Conservation (phyloP, 371 early-diverging fungal species). For the Capniomyces stellatus region DNA sequence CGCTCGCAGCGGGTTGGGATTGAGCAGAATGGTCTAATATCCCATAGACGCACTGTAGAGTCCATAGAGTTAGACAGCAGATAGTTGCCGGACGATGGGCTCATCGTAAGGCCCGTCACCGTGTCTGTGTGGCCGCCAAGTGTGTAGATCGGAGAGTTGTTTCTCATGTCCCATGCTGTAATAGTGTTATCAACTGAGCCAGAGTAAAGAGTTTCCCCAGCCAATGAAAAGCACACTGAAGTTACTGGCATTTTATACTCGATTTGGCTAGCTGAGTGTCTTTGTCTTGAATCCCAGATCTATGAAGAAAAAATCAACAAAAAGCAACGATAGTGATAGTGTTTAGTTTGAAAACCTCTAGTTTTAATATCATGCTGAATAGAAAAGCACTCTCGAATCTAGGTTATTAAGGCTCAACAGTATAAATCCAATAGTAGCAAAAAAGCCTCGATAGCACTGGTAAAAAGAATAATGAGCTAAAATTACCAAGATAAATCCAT, state of each 20-base stretch:
- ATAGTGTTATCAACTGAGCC: constrained; percentile 84
- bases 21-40: constrained; percentile 68
- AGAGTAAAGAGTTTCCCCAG: constrained; percentile 67
- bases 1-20: constrained; percentile 31
- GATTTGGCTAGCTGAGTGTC: constrained; percentile 50
- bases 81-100: constrained; percentile 57
- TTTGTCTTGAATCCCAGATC: constrained; percentile 60
- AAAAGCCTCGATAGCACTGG: no score
- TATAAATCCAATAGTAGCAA: no score
- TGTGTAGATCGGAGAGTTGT: constrained; percentile 38
- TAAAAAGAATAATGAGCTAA: neutral
- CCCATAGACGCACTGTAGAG: constrained; percentile 89
- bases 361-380: no score
- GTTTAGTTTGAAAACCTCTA: no score
- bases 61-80: constrained; percentile 80
- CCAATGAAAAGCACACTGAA: constrained; percentile 49
- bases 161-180: constrained; percentile 77
- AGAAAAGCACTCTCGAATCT: no score
- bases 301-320: constrained; percentile 1
- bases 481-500: constrained; percentile 31
- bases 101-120: constrained; percentile 65
- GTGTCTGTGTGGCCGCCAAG: constrained; percentile 77
- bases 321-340: no score
- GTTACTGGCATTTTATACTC: constrained; percentile 60
- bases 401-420: no score